Conservation (phyloP, 2,329 filamentous ascomycete genomes). For the Periconia sp. region DNA sequence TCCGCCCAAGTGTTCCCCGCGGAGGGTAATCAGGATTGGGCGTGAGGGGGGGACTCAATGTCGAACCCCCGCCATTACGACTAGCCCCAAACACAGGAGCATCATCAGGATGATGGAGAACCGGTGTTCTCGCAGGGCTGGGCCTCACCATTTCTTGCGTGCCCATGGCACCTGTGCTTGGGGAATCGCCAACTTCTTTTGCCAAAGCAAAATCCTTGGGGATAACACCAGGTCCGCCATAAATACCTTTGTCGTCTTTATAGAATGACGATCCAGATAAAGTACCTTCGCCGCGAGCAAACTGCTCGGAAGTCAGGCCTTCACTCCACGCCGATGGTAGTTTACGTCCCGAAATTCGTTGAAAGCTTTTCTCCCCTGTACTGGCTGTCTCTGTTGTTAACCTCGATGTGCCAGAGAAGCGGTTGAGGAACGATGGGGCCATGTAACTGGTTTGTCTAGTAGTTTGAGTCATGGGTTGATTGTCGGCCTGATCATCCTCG, state of each 20-base stretch:
- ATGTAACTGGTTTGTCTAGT: constrained; percentile 43
- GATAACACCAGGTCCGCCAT: constrained; percentile 39
- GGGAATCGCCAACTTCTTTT: constrained; percentile 30
- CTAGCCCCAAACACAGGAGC: constrained; percentile 26
- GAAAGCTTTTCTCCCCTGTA: constrained; percentile 48
- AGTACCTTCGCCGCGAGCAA: constrained; percentile 29
- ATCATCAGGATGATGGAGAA: constrained; percentile 53
- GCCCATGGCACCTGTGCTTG: constrained; percentile 22
- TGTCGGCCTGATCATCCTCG: constrained; percentile 26
- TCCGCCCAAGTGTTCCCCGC: constrained; percentile 43
- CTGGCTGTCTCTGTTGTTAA: constrained; percentile 40
- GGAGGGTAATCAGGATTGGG: constrained; percentile 34
- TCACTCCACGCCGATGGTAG: constrained; percentile 52
- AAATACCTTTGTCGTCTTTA: constrained; percentile 47
- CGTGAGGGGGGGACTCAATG: constrained; percentile 44
- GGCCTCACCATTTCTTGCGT: constrained; percentile 40
- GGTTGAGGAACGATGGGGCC: constrained; percentile 42
- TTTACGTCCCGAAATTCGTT: constrained; percentile 52
- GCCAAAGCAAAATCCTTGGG: constrained; percentile 19
- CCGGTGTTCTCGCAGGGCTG: constrained; percentile 66
- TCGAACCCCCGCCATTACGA: constrained; percentile 15
- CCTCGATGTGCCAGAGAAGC: constrained; percentile 42
- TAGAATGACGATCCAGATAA: constrained; percentile 47
- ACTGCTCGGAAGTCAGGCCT: constrained; percentile 48
- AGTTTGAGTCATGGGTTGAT: constrained; percentile 41